Evolutionary conservation across 2,329 filamentous ascomycete genomes (phyloP).

Genomic region (Xylariales sp.): DNA sequence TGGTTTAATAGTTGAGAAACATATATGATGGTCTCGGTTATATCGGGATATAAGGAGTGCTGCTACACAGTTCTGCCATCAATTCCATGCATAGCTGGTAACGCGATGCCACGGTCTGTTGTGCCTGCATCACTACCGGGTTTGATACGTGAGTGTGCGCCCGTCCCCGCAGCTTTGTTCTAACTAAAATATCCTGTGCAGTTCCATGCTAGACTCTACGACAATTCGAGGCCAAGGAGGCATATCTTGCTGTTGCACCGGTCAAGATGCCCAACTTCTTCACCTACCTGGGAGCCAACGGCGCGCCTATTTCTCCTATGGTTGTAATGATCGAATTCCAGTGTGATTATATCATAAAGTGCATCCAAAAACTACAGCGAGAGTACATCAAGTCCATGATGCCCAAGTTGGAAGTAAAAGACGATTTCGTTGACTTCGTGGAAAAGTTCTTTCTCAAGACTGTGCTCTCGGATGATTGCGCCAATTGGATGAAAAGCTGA

Average conservation of each 20-base stretch:
- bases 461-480: not conserved
- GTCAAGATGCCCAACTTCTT: not conserved
- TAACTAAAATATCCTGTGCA: too few species aligned
- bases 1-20: too few species aligned
- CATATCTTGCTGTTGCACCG: not conserved
- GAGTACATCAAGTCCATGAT: not conserved
- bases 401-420: not conserved
- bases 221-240: not conserved
- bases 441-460: not conserved
- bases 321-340: not conserved
- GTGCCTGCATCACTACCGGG: too few species aligned
- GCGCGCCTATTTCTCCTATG: not conserved
- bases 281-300: not conserved
- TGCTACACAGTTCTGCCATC: too few species aligned
- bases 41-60: too few species aligned
- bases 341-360: slow-evolving; percentile 1
- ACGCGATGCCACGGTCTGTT: too few species aligned
- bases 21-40: too few species aligned
- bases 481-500: not conserved
- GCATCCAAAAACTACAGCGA: not conserved
- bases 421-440: not conserved
- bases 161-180: too few species aligned
- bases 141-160: too few species aligned
- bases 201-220: too few species aligned
- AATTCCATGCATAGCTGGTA: too few species aligned